These are phyloP conservation scores for Geotrichum histeridarum DNA, from an alignment of 1,139 yeast species.

Conservation along the genomic window DNA sequence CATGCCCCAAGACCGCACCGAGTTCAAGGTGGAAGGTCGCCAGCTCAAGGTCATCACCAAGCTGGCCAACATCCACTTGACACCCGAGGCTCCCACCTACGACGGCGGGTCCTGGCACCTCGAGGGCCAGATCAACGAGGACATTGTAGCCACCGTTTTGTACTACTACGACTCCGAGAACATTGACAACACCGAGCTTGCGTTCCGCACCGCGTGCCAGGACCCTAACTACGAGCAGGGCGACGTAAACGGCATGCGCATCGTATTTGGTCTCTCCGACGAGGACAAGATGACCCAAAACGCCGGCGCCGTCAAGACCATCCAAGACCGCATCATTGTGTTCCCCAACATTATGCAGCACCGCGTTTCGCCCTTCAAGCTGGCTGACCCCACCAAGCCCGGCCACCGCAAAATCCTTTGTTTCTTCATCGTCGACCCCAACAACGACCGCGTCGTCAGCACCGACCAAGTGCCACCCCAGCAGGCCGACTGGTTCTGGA, in stretches of 20 bases:
- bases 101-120: constrained; percentile 47
- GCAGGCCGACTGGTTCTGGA: constrained; percentile 40
- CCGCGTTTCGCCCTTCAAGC: constrained; percentile 41
- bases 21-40: constrained; percentile 16
- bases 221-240: constrained; percentile 42
- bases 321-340: constrained; percentile 37
- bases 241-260: constrained; percentile 34
- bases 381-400: constrained; percentile 38
- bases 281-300: constrained; percentile 31
- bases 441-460: constrained; percentile 34
- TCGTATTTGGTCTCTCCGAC: constrained; percentile 33
- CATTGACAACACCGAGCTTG: constrained; percentile 39
- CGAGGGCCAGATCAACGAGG: constrained; percentile 45
- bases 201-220: constrained; percentile 36
- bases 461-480: constrained; percentile 44
- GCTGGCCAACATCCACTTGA: constrained; percentile 43
- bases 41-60: constrained; percentile 42
- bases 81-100: constrained; percentile 43
- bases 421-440: constrained; percentile 43
- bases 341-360: constrained; percentile 45
- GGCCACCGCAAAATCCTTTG: constrained; percentile 45
- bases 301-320: constrained; percentile 35
- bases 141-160: constrained; percentile 43
- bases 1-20: constrained; percentile 4
- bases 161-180: constrained; percentile 45